These are phyloP conservation scores for Suhomyces guaymorum DNA, from an alignment of 1,139 yeast species.

Conservation along the genomic window DNA sequence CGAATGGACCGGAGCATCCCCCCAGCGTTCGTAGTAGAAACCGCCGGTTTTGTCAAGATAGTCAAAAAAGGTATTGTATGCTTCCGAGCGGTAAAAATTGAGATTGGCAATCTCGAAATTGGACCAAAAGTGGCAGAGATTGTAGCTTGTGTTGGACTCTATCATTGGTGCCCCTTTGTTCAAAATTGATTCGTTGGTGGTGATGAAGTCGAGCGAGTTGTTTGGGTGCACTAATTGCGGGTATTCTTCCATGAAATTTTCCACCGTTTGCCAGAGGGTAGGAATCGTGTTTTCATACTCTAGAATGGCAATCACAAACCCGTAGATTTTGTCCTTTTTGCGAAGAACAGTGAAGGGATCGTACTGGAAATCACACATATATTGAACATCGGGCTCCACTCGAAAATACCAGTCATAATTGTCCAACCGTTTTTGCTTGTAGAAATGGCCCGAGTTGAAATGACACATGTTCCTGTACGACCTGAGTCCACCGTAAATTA, in stretches of 20 bases:
- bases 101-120: constrained; percentile 87
- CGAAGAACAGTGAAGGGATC: constrained; percentile 46
- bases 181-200: constrained; percentile 53
- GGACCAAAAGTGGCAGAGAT: constrained; percentile 94
- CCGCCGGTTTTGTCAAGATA: constrained; percentile 75
- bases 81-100: constrained; percentile 74
- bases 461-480: constrained; percentile 53
- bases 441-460: constrained; percentile 49
- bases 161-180: constrained; percentile 22
- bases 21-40: constrained; percentile 93
- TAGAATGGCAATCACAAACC: constrained; percentile 45
- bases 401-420: constrained; percentile 49
- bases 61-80: constrained; percentile 68
- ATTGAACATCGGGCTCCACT: constrained; percentile 50
- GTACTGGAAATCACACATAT: constrained; percentile 50
- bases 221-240: constrained; percentile 70
- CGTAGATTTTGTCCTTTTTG: constrained; percentile 39
- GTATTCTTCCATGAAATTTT: constrained; percentile 57
- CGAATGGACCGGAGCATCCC: constrained; percentile 96
- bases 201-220: constrained; percentile 68
- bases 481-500: constrained; percentile 43
- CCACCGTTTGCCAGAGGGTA: constrained; percentile 76
- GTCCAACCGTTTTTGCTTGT: constrained; percentile 39
- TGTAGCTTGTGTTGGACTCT: constrained; percentile 56
- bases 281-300: constrained; percentile 57